phyloP scores from a whole-genome alignment of 805 yeast genomes.

The Ogataea degrootiae region DNA sequence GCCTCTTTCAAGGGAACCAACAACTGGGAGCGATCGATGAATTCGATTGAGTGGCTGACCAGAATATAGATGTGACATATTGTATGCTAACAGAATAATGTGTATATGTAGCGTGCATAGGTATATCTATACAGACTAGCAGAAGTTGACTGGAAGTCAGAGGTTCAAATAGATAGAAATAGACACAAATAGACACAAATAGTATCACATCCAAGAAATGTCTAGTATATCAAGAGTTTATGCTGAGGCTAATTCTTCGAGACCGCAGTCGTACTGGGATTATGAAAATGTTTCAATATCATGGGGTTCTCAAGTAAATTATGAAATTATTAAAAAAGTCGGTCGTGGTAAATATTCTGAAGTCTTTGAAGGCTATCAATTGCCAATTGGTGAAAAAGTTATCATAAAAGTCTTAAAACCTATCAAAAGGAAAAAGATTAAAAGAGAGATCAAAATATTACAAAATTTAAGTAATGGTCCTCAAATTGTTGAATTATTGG shows the following conservation, averaged over 20 bases:
- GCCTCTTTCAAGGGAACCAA: not conserved
- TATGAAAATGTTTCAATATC: constrained; percentile 63
- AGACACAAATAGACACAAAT: not conserved
- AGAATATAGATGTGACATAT: too few species aligned
- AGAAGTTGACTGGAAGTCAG: too few species aligned
- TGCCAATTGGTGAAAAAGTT: constrained; percentile 57
- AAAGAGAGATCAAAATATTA: constrained; percentile 81
- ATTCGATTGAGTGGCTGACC: too few species aligned
- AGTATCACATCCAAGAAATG: not conserved
- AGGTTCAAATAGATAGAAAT: not conserved
- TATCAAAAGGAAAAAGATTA: constrained; percentile 86
- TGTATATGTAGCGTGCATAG: too few species aligned
- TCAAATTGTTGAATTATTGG: constrained; percentile 70
- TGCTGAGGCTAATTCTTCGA: constrained; percentile 63
- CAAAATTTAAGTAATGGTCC: constrained; percentile 84
- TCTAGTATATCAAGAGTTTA: constrained; percentile 48
- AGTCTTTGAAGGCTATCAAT: constrained; percentile 80
- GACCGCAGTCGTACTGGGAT: constrained; percentile 80
- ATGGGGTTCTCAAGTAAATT: constrained; percentile 49
- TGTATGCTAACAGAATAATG: too few species aligned
- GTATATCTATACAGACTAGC: too few species aligned
- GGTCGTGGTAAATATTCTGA: constrained; percentile 97
- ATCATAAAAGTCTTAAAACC: constrained; percentile 91
- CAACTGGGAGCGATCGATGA: not conserved
- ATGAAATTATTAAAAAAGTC: constrained; percentile 75